phyloP scores from a whole-genome alignment of 1,139 yeast genomes.

The Pichia sp. region DNA sequence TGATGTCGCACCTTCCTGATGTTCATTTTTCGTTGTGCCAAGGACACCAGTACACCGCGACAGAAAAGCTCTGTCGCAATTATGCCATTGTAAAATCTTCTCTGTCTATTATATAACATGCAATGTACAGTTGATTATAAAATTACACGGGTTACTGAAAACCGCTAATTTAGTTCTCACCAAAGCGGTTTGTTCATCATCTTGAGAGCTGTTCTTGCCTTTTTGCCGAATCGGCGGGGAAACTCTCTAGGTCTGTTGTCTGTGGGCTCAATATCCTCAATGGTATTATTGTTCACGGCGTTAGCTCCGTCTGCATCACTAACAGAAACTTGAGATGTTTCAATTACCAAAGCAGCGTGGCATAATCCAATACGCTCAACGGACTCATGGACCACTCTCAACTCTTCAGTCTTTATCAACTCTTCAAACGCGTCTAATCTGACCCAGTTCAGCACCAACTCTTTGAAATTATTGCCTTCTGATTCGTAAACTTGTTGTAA shows the following conservation, averaged over 20 bases:
- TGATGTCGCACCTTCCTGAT: neutral
- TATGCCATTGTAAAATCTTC: neutral
- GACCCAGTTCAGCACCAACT: conserved; percentile 30
- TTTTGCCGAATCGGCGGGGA: conserved; percentile 20
- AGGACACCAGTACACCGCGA: neutral
- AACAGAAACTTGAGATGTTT: too few species aligned
- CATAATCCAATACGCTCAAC: conserved; percentile 18
- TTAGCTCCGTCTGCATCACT: too few species aligned
- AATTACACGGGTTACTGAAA: neutral
- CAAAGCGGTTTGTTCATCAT: conserved; percentile 21
- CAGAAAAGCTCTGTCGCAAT: neutral
- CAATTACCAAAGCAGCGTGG: neutral
- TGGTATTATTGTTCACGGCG: neutral
- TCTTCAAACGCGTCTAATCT: conserved; percentile 22
- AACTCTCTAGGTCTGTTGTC: neutral
- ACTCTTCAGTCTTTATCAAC: conserved; percentile 14
- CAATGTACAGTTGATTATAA: neutral
- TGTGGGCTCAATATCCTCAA: too few species aligned
- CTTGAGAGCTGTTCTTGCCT: conserved; percentile 20
- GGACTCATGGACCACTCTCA: conserved; percentile 1
- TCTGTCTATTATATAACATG: neutral
- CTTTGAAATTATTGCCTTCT: conserved; percentile 30
- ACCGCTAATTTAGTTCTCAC: conserved; percentile 9
- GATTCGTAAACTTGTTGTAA: conserved; percentile 22
- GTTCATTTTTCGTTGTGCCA: neutral